A percentile compares a stretch with the other conserved stretches of the same genome.
Conservation (phyloP, 768 basidiomycete species). For the Auricularia cornea region DNA sequence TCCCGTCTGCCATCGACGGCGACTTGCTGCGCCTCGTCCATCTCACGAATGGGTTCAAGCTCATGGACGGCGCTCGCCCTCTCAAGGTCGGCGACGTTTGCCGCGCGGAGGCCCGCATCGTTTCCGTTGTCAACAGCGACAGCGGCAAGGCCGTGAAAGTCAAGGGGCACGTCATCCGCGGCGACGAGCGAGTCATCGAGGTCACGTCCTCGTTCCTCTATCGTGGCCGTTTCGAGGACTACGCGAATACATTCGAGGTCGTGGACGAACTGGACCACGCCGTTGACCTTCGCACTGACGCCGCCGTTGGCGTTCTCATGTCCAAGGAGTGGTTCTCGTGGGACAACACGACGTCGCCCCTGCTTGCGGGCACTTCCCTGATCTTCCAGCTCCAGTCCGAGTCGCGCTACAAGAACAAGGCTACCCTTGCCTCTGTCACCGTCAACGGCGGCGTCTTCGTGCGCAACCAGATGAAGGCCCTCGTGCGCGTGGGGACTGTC, state of each 20-base stretch:
- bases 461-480: slow-evolving; percentile 77
- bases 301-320: slow-evolving; percentile 80
- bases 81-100: slow-evolving; percentile 84
- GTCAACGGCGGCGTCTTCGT: slow-evolving; percentile 83
- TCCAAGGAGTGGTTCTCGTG: slow-evolving; percentile 99
- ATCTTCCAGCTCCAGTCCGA: slow-evolving; percentile 86
- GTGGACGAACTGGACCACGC: slow-evolving; percentile 83
- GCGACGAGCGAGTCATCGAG: slow-evolving; percentile 77
- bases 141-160: slow-evolving; percentile 91
- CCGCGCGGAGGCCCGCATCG: slow-evolving; percentile 79
- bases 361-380: slow-evolving; percentile 71
- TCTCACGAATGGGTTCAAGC: slow-evolving; percentile 92
- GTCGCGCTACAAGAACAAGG: slow-evolving; percentile 86
- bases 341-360: slow-evolving; percentile 72
- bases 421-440: slow-evolving; percentile 68
- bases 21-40: slow-evolving; percentile 95
- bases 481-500: slow-evolving; percentile 83
- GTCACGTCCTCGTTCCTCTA: slow-evolving; percentile 95
- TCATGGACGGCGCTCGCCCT: slow-evolving; percentile 67
- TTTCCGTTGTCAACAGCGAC: slow-evolving; percentile 83
- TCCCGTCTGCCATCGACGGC: slow-evolving; percentile 85
- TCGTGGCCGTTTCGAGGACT: slow-evolving; percentile 90
- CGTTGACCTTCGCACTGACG: slow-evolving; percentile 65
- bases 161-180: slow-evolving; percentile 73
- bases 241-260: slow-evolving; percentile 91